Evolutionary conservation across 2,329 filamentous ascomycete species (phyloP).

Genomic region (Scedosporium dehoogii): DNA sequence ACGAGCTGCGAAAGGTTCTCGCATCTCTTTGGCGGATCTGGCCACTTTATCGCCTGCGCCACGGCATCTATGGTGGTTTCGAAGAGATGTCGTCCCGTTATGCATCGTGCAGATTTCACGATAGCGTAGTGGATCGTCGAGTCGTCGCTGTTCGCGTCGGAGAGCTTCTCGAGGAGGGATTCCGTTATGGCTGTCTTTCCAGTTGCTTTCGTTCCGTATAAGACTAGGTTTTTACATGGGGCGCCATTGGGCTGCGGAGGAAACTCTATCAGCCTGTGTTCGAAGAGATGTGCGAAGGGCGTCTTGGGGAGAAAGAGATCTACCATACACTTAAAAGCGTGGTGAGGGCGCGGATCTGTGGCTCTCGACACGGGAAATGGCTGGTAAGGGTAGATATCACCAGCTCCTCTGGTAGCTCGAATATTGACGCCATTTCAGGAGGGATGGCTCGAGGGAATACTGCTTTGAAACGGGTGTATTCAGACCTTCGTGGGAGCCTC

Average conservation of each 20-base stretch:
- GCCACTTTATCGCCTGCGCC: conserved; percentile 37
- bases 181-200: conserved; percentile 63
- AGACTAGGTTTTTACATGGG: conserved; percentile 61
- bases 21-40: conserved; percentile 51
- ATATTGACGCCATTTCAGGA: not conserved
- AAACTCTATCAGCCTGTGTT: not conserved
- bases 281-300: not conserved
- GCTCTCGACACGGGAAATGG: conserved; percentile 46
- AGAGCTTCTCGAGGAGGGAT: not conserved
- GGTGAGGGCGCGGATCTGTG: conserved; percentile 48
- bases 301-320: not conserved
- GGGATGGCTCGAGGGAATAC: not conserved
- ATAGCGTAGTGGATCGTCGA: conserved; percentile 45
- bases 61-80: conserved; percentile 58
- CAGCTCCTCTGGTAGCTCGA: conserved; percentile 26
- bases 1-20: conserved; percentile 71
- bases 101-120: conserved; percentile 25
- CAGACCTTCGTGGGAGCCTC: no score
- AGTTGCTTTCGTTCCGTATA: conserved; percentile 78
- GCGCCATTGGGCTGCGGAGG: conserved; percentile 49
- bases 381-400: conserved; percentile 34
- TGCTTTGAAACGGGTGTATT: no score
- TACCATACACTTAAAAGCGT: conserved; percentile 40
- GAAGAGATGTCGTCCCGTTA: conserved; percentile 12
- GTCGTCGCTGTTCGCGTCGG: conserved; percentile 5